phyloP scores from a whole-genome alignment of 345 rosid species.

The Chamaenerion angustifolium region DNA sequence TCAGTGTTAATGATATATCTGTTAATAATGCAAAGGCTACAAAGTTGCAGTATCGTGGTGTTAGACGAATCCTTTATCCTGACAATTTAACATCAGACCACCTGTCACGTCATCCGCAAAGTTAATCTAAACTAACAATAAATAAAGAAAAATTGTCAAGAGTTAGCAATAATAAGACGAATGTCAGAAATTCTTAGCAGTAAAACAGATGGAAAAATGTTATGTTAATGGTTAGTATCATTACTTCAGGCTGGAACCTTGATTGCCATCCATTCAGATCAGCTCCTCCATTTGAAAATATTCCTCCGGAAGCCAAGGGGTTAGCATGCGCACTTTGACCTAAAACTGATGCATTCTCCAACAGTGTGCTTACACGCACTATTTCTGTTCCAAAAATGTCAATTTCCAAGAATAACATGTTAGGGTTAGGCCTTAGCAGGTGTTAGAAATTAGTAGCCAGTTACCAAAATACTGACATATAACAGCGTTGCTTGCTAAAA shows the following conservation, averaged over 20 bases:
- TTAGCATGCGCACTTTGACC: conserved; percentile 95
- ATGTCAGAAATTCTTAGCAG: conserved; percentile 44
- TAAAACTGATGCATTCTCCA: conserved; percentile 98
- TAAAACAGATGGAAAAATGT: conserved; percentile 63
- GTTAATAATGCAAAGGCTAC: neutral
- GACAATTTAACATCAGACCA: conserved; percentile 26
- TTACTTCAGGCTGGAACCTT: conserved; percentile 96
- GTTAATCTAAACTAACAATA: conserved; percentile 15
- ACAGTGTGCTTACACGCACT: conserved; percentile 92
- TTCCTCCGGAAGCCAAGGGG: conserved; percentile 89
- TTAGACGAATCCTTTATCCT: conserved; percentile 5
- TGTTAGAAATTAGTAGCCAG: conserved; percentile 53
- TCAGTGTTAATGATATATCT: too few relatives aligned
- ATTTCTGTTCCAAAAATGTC: conserved; percentile 98
- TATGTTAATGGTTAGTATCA: conserved; percentile 98
- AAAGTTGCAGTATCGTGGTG: neutral
- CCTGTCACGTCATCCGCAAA: conserved; percentile 26
- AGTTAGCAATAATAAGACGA: conserved; percentile 35
- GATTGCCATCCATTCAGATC: conserved; percentile 86
- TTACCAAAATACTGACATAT: conserved; percentile 18
- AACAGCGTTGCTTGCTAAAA: conserved; percentile 1
- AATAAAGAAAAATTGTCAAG: conserved; percentile 29
- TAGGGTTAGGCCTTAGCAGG: conserved; percentile 87
- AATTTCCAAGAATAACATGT: conserved; percentile 92
- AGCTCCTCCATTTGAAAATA: conserved; percentile 87